These are phyloP conservation scores for Aspergillus cavernicola DNA, from an alignment of 495 filamentous ascomycete genomes.

Conservation along the genomic window DNA sequence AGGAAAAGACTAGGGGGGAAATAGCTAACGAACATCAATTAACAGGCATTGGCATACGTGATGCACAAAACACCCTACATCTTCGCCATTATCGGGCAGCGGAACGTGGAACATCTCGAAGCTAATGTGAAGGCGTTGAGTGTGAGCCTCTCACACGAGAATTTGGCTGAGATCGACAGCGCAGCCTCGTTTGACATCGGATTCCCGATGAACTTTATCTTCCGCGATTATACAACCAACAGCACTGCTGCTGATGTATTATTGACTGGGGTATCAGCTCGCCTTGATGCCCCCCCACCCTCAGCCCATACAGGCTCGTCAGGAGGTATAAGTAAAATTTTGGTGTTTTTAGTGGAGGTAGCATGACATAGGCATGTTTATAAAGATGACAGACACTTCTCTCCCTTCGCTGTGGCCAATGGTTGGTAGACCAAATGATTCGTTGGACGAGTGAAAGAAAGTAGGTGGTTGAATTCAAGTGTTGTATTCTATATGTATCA, in stretches of 20 bases:
- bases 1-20: too few species aligned
- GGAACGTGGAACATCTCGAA: conserved; percentile 60
- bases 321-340: too few species aligned
- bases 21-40: background rate
- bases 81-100: conserved; percentile 69
- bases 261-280: background rate
- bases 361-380: too few species aligned
- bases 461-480: too few species aligned
- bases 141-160: conserved; percentile 47
- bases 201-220: conserved; percentile 11
- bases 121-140: conserved; percentile 58
- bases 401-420: too few species aligned
- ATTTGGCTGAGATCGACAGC: conserved; percentile 55
- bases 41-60: conserved; percentile 66
- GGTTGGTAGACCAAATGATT: too few species aligned
- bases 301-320: too few species aligned
- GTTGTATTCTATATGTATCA: too few species aligned
- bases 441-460: too few species aligned
- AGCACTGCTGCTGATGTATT: background rate
- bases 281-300: conserved; percentile 1
- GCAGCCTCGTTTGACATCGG: conserved; percentile 40
- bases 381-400: too few species aligned
- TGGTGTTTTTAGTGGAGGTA: too few species aligned
- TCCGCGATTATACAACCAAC: background rate
- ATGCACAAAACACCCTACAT: conserved; percentile 69